A percentile compares a stretch with the other conserved stretches of the same genome.
Conservation (phyloP, 2,329 filamentous ascomycete genomes). For the Colletotrichum endophyticum region DNA sequence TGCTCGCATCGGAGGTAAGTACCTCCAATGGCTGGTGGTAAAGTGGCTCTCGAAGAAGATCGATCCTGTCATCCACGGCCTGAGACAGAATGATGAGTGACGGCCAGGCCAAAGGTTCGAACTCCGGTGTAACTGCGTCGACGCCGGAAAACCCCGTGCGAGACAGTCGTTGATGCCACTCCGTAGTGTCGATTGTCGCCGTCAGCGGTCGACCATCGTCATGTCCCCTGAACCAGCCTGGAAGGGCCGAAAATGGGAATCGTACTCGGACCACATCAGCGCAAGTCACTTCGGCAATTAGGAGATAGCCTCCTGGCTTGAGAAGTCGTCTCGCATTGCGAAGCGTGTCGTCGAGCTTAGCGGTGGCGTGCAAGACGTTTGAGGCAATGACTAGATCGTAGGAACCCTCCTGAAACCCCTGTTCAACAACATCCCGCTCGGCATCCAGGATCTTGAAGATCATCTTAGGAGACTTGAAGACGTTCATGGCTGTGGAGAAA, state of each 20-base stretch:
- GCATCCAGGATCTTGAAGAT: slow-evolving; percentile 33
- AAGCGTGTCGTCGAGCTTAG: slow-evolving; percentile 24
- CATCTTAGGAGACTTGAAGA: slow-evolving; percentile 23
- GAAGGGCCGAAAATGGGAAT: not conserved
- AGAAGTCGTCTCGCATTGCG: slow-evolving; percentile 28
- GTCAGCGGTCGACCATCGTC: not conserved
- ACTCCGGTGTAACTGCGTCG: not conserved
- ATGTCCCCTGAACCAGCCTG: not conserved
- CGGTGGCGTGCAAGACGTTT: slow-evolving; percentile 32
- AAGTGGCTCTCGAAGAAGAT: not conserved
- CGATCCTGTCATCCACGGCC: slow-evolving; percentile 9
- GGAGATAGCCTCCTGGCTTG: slow-evolving; percentile 33
- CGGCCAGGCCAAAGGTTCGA: slow-evolving; percentile 21
- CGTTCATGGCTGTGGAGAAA: slow-evolving; percentile 27
- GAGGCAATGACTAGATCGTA: slow-evolving; percentile 34
- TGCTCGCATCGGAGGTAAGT: not conserved
- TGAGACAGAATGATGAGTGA: slow-evolving; percentile 15
- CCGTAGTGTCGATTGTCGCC: not conserved
- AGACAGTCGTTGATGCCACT: not conserved
- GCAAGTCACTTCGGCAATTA: not conserved
- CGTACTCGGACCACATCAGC: not conserved
- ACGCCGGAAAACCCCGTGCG: not conserved
- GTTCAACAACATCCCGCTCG: slow-evolving; percentile 26
- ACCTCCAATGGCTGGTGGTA: not conserved
- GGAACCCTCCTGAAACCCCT: slow-evolving; percentile 27